These are phyloP conservation scores for Sporothrix curviconia DNA, from an alignment of 2,329 filamentous ascomycete species.

Conservation along the genomic window DNA sequence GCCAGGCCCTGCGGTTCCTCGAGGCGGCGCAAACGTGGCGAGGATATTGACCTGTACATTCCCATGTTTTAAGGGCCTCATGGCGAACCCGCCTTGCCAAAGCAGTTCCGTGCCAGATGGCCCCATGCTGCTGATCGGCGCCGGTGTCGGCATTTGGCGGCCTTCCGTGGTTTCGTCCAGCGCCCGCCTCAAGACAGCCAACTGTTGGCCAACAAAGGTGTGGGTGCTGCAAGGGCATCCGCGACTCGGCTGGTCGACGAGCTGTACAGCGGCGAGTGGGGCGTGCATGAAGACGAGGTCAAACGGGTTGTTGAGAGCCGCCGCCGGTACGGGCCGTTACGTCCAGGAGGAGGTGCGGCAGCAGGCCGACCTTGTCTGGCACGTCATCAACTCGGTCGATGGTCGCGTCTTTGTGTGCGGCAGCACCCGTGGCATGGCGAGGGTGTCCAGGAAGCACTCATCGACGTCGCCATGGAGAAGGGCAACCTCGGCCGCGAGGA, in stretches of 20 bases:
- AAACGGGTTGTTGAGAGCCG: slow-evolving; percentile 75
- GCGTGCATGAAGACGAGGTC: slow-evolving; percentile 80
- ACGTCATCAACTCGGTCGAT: slow-evolving; percentile 92
- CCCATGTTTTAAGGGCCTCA: slow-evolving; percentile 98
- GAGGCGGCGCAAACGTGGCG: slow-evolving; percentile 58
- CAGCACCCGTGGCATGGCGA: slow-evolving; percentile 93
- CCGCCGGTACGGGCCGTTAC: slow-evolving; percentile 73
- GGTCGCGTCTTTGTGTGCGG: slow-evolving; percentile 95
- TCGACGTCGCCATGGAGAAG: slow-evolving; percentile 89
- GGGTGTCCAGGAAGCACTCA: slow-evolving; percentile 79
- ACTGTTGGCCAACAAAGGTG: slow-evolving; percentile 95
- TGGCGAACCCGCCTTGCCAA: slow-evolving; percentile 93
- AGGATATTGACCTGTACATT: slow-evolving; percentile 60
- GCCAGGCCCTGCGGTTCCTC: slow-evolving; percentile 68
- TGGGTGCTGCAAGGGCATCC: slow-evolving; percentile 92
- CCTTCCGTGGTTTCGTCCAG: slow-evolving; percentile 96
- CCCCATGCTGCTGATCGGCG: slow-evolving; percentile 95
- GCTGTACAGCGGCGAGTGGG: slow-evolving; percentile 94
- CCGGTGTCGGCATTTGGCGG: slow-evolving; percentile 93
- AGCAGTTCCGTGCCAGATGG: slow-evolving; percentile 88
- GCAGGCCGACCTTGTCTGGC: slow-evolving; percentile 97
- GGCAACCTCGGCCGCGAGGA: slow-evolving; percentile 78
- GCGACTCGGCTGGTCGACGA: slow-evolving; percentile 94
- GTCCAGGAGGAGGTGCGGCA: slow-evolving; percentile 91
- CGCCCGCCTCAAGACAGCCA: slow-evolving; percentile 86